These are phyloP conservation scores for Crassisporium funariophilum DNA, from an alignment of 768 basidiomycete species.

Conservation along the genomic window DNA sequence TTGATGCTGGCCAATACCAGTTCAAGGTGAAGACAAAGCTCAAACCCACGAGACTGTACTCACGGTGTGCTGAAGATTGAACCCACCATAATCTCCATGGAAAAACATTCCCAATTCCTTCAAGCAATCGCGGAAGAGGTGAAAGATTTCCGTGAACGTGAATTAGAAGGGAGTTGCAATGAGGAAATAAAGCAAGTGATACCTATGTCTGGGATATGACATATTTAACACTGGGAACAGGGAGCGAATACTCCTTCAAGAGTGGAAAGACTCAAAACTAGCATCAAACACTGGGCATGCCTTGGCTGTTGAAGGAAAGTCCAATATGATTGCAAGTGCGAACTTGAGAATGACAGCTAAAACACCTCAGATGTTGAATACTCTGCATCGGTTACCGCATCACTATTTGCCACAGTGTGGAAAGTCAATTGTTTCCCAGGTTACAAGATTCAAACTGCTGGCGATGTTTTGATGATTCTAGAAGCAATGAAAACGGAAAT, in stretches of 20 bases:
- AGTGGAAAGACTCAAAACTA: conserved; percentile 38
- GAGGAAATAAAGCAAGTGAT: conserved; percentile 44
- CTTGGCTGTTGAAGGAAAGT: not conserved
- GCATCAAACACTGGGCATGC: not conserved
- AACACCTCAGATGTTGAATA: conserved; percentile 2
- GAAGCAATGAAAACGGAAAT: conserved; percentile 74
- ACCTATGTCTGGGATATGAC: not conserved
- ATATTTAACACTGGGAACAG: conserved; percentile 23
- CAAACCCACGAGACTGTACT: conserved; percentile 8
- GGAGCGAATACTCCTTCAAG: conserved; percentile 41
- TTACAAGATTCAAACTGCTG: conserved; percentile 41
- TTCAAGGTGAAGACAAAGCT: conserved; percentile 42
- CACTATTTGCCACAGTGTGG: conserved; percentile 50
- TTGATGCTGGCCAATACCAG: conserved; percentile 53
- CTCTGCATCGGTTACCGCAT: conserved; percentile 26
- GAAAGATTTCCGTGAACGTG: conserved; percentile 40
- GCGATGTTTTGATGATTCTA: conserved; percentile 49
- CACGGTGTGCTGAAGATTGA: conserved; percentile 41
- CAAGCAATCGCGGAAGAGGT: conserved; percentile 44
- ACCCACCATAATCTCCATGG: conserved; percentile 53
- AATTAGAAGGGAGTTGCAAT: conserved; percentile 32
- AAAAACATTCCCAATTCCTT: conserved; percentile 45
- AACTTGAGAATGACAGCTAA: conserved; percentile 2
- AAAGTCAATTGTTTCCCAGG: conserved; percentile 49
- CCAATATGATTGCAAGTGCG: not conserved